Evolutionary conservation across 306 rosid genomes (phyloP), one percentile per base, ranked within the genome.

Genomic region (Cotoneaster glaucophyllus): DNA sequence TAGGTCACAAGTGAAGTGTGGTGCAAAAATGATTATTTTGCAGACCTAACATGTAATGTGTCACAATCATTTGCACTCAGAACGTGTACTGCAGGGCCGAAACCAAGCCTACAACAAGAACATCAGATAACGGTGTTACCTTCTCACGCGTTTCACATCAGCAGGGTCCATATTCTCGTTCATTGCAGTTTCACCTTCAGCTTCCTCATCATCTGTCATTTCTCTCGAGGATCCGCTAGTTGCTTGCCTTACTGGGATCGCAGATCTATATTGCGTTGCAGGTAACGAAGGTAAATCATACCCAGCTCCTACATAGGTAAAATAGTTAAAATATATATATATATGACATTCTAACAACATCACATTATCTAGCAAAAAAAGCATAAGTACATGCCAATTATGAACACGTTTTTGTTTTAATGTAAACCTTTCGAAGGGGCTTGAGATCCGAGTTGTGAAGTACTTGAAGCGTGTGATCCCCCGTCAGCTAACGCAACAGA

Each of bases 141-240:
- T 92, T 85, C 97, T 88, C 66, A 92, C 93, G 64, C 98, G 89
- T 85, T 96, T 96, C 15, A 41, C 96, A 85, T 92, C 93, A 31
- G 91, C 41, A 78, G 87, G 91, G 70, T 86, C 87, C 90, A 65
- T 88, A 80, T 87, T 87, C 65, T 78, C 92, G 44, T 72, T 84
- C 62, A 76, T 87, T 66, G 86, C 89, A 28, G 83, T 87, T 73
- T 96, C 99, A 84, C 92, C 97, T 59, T 91, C 98, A 62, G 83
- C 65, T 64, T 95, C 99, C 21, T 96, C 99, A 4, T 90, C 98
- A 29, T 96, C 97, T 11, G 97, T 87, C 59, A 44, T 90, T 15
- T 90, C 97, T 83, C 86, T 85, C 63, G 98, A 92, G 71, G 99
- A 96, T 72, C 91, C 96, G 80, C 98, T 92, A 58, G 90, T 83